Conservation (phyloP, 768 basidiomycete species). For the Calocybe cyanea region DNA sequence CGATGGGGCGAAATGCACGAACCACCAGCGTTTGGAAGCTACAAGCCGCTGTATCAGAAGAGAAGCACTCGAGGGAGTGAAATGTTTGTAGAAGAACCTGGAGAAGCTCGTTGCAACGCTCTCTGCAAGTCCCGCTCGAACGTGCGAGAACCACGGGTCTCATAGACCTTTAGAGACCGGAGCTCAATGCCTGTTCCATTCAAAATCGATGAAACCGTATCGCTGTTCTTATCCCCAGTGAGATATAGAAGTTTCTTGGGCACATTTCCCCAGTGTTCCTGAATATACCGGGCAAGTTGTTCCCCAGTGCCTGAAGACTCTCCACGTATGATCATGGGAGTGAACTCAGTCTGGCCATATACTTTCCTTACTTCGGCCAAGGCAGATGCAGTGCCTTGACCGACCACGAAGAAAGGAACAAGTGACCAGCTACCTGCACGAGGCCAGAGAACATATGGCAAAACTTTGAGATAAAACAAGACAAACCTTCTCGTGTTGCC, state of each 20-base stretch:
- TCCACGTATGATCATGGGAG: constrained; percentile 33
- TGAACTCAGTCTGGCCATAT: constrained; percentile 19
- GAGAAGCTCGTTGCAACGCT: constrained; percentile 21
- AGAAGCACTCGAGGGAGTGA: neutral
- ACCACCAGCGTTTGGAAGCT: constrained; percentile 50
- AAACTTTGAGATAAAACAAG: neutral
- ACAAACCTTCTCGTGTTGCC: constrained; percentile 11
- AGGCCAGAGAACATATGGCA: constrained; percentile 6
- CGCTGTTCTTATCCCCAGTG: constrained; percentile 84
- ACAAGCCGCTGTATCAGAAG: constrained; percentile 3
- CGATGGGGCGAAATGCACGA: constrained; percentile 75
- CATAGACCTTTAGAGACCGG: constrained; percentile 62
- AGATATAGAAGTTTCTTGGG: constrained; percentile 58
- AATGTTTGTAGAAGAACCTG: constrained; percentile 17
- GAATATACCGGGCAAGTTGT: constrained; percentile 61
- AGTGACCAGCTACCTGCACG: constrained; percentile 44
- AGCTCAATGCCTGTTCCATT: constrained; percentile 39
- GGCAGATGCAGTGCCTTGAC: constrained; percentile 54
- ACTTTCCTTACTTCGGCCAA: constrained; percentile 33
- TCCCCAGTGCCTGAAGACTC: constrained; percentile 64
- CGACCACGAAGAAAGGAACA: constrained; percentile 78
- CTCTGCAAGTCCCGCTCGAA: constrained; percentile 43
- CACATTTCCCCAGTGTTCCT: constrained; percentile 27
- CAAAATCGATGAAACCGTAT: constrained; percentile 56
- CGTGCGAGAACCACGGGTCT: constrained; percentile 52